Conservation (phyloP, 805 yeast genomes). For the Debaryomyces castellii region DNA sequence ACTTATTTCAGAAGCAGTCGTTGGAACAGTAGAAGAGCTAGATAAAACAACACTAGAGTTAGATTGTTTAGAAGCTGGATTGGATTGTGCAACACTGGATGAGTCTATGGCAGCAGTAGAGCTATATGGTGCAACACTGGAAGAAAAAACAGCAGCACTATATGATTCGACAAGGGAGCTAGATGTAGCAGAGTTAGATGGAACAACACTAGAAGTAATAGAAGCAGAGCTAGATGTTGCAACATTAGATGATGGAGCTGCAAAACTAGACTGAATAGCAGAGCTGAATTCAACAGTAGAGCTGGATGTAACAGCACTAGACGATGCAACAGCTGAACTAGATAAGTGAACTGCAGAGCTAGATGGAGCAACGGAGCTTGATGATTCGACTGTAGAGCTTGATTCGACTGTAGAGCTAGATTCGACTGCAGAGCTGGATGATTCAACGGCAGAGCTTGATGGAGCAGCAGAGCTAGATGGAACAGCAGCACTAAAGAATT, state of each 20-base stretch:
- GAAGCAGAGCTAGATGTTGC: neutral
- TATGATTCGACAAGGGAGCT: too few relatives aligned
- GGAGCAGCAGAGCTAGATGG: conserved; percentile 7
- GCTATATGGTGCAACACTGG: too few relatives aligned
- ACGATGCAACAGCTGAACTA: neutral
- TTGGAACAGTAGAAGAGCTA: neutral
- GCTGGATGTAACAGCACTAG: neutral
- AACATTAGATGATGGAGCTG: neutral
- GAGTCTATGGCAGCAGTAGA: too few relatives aligned
- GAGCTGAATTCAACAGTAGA: neutral
- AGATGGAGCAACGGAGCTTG: neutral
- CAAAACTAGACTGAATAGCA: neutral
- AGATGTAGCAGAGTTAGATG: too few relatives aligned
- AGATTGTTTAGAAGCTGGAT: too few relatives aligned
- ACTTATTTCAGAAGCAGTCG: neutral
- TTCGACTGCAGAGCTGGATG: neutral
- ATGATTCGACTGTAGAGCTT: too few relatives aligned
- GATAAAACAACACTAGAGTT: too few relatives aligned
- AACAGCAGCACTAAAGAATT: neutral
- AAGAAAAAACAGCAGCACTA: too few relatives aligned
- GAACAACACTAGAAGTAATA: too few relatives aligned
- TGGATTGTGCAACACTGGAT: too few relatives aligned
- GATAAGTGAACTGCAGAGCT: neutral
- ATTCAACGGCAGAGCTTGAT: conserved; percentile 15
- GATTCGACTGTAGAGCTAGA: neutral